Evolutionary conservation across 768 basidiomycete species (phyloP).

Genomic region (Rossbeevera mucosa): DNA sequence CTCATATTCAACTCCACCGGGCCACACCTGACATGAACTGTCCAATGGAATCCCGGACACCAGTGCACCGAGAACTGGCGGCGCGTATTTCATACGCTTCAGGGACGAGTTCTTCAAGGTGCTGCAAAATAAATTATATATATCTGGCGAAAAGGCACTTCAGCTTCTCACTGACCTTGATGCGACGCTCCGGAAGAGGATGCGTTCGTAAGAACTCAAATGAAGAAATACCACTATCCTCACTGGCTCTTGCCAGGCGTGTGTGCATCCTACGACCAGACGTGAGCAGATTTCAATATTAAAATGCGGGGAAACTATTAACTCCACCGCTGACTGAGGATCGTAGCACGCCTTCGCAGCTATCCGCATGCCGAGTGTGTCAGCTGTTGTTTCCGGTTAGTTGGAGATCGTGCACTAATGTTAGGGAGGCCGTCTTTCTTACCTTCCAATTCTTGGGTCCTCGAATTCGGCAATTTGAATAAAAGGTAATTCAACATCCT

Average conservation of each 20-base stretch:
- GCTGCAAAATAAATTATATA: constrained; percentile 27
- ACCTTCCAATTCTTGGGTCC: constrained; percentile 82
- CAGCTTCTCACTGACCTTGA: constrained; percentile 47
- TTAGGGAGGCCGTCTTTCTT: not conserved
- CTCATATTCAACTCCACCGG: constrained; percentile 12
- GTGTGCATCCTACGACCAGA: constrained; percentile 55
- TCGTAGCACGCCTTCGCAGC: constrained; percentile 86
- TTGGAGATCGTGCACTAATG: not conserved
- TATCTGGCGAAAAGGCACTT: not conserved
- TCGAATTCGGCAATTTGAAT: constrained; percentile 76
- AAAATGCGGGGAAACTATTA: not conserved
- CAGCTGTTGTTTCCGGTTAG: constrained; percentile 47
- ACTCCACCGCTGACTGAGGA: constrained; percentile 73
- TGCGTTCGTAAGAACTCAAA: constrained; percentile 77
- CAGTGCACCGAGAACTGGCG: constrained; percentile 52
- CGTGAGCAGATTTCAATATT: not conserved
- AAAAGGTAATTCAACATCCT: constrained; percentile 45
- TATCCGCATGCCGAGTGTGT: constrained; percentile 77
- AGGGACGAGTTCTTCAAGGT: constrained; percentile 50
- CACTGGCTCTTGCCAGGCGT: constrained; percentile 59
- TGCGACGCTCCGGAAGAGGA: constrained; percentile 67
- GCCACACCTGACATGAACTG: constrained; percentile 17
- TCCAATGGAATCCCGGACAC: constrained; percentile 31
- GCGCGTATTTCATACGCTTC: constrained; percentile 54
- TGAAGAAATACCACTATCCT: constrained; percentile 24